Evolutionary conservation across 2,329 filamentous ascomycete species (phyloP).

Genomic region (Epichloe glyceriae): DNA sequence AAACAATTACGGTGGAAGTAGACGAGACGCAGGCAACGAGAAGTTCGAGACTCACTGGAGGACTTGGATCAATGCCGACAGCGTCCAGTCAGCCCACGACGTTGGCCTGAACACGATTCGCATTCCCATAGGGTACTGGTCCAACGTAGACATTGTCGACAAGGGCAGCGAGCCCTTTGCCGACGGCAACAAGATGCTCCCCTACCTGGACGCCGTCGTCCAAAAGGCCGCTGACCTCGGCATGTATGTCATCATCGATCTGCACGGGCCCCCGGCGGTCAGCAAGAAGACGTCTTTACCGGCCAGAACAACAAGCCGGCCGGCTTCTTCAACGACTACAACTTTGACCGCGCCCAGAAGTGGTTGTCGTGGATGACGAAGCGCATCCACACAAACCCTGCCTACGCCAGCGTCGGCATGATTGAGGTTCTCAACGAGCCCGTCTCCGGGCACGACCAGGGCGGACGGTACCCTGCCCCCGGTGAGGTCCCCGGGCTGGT

Average conservation of each 20-base stretch:
- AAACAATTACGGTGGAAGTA: conserved; percentile 11
- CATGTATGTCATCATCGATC: conserved; percentile 19
- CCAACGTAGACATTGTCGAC: conserved; percentile 34
- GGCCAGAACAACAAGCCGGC: conserved; percentile 22
- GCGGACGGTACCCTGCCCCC: conserved; percentile 12
- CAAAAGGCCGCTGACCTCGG: conserved; percentile 19
- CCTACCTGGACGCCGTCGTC: conserved; percentile 19
- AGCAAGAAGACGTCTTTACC: conserved; percentile 30
- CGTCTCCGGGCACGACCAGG: conserved; percentile 14
- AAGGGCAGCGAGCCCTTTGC: conserved; percentile 34
- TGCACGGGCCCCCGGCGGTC: conserved; percentile 36
- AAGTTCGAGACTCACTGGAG: conserved; percentile 36
- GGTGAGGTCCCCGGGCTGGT: conserved; percentile 11
- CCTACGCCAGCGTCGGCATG: conserved; percentile 44
- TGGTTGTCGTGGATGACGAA: conserved; percentile 44
- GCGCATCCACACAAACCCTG: conserved; percentile 33
- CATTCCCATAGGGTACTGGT: conserved; percentile 42
- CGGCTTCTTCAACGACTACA: conserved; percentile 41
- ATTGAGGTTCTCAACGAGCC: conserved; percentile 41
- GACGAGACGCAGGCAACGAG: conserved; percentile 28
- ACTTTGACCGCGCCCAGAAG: conserved; percentile 40
- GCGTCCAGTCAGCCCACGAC: conserved; percentile 36
- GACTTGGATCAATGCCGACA: conserved; percentile 10
- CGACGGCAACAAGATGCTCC: conserved; percentile 15
- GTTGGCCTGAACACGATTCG: conserved; percentile 40